These are phyloP conservation scores for Ceratobasidium sp. DNA, from an alignment of 1,284 basidiomycete species.

Conservation along the genomic window DNA sequence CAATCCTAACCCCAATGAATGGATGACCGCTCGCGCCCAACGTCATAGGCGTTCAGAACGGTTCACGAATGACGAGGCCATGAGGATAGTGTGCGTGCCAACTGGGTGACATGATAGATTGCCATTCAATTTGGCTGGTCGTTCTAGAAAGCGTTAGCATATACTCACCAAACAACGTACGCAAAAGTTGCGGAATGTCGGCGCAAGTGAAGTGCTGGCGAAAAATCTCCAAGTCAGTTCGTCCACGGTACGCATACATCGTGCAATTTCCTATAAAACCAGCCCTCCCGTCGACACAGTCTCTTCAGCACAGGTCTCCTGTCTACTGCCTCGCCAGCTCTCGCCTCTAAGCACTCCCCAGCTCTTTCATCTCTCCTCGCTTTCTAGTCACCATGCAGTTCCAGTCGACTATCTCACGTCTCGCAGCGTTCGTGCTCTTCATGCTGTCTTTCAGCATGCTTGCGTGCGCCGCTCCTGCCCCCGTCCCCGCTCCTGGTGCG, in stretches of 20 bases:
- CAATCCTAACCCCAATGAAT: too few relatives aligned
- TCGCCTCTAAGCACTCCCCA: slow-evolving; percentile 9
- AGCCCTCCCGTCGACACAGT: slow-evolving; percentile 22
- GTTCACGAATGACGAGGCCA: too few relatives aligned
- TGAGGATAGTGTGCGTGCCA: too few relatives aligned
- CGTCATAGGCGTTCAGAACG: too few relatives aligned
- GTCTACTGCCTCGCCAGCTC: slow-evolving; percentile 24
- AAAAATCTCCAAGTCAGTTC: neutral
- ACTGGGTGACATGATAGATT: too few relatives aligned
- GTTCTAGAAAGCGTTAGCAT: too few relatives aligned
- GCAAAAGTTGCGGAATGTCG: neutral
- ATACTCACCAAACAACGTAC: too few relatives aligned
- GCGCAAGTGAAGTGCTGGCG: neutral
- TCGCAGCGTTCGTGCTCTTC: slow-evolving; percentile 18
- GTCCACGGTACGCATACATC: slow-evolving; percentile 17
- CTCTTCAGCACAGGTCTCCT: slow-evolving; percentile 40
- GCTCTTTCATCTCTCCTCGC: slow-evolving; percentile 6
- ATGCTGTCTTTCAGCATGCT: slow-evolving; percentile 30
- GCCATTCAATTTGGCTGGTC: too few relatives aligned
- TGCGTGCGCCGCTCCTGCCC: slow-evolving; percentile 26
- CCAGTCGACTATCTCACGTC: slow-evolving; percentile 19
- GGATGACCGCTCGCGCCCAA: too few relatives aligned
- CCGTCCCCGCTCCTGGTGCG: neutral
- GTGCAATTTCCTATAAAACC: slow-evolving; percentile 8
- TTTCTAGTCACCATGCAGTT: slow-evolving; percentile 17